These are phyloP conservation scores for Salix purpurea DNA, from an alignment of 345 rosid genomes.

Conservation along the genomic window DNA sequence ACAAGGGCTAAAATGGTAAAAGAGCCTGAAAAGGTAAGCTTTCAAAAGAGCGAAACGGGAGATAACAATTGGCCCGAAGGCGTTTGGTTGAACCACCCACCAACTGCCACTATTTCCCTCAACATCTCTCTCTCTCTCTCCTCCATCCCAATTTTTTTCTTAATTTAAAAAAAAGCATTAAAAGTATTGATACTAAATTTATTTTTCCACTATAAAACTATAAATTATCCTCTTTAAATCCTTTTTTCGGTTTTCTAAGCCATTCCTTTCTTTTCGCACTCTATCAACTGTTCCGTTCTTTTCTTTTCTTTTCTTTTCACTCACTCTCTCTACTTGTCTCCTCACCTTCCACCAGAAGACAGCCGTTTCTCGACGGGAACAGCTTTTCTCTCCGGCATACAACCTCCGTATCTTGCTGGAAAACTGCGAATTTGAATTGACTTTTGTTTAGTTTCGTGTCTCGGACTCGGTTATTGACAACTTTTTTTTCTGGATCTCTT, in stretches of 20 bases:
- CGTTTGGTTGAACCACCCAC: constrained; percentile 98
- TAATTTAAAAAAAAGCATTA: constrained; percentile 6
- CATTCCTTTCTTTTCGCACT: constrained; percentile 19
- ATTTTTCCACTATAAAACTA: constrained; percentile 52
- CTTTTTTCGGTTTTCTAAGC: constrained; percentile 68
- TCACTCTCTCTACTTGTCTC: constrained; percentile 24
- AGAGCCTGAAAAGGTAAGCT: constrained; percentile 9
- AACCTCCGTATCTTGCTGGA: constrained; percentile 9
- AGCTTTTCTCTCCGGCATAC: constrained; percentile 26
- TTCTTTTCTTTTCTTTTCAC: constrained; percentile 17
- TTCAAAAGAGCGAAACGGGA: constrained; percentile 36
- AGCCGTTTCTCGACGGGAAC: constrained; percentile 41
- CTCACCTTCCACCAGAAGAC: constrained; percentile 29
- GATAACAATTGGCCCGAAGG: constrained; percentile 19
- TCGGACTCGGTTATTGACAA: constrained; percentile 25
- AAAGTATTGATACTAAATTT: constrained; percentile 15
- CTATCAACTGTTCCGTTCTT: constrained; percentile 11
- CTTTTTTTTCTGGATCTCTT: constrained; percentile 53
- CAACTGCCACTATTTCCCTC: constrained; percentile 79
- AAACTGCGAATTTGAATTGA: neutral
- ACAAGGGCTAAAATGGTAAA: constrained; percentile 18
- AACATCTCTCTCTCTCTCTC: constrained; percentile 33
- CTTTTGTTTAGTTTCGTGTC: neutral
- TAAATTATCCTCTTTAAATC: constrained; percentile 39
- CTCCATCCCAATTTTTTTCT: constrained; percentile 5